These are phyloP conservation scores for Hortaea sp. DNA, from an alignment of 2,329 filamentous ascomycete genomes.

Conservation along the genomic window DNA sequence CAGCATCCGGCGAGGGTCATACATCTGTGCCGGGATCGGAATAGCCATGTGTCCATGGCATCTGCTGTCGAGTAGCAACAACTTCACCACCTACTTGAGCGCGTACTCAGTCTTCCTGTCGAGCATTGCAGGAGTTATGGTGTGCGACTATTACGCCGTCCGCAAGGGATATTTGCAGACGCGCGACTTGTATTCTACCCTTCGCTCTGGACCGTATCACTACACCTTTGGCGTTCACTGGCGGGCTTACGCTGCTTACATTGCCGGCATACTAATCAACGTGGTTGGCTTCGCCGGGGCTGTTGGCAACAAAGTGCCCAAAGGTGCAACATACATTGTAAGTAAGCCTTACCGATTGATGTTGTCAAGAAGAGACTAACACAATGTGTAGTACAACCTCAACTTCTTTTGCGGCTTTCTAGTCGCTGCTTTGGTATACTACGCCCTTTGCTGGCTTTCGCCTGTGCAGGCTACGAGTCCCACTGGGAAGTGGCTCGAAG, in stretches of 20 bases:
- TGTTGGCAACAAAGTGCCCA: slow-evolving; percentile 60
- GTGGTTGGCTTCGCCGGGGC: slow-evolving; percentile 85
- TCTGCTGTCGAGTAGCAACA: slow-evolving; percentile 62
- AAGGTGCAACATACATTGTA: slow-evolving; percentile 59
- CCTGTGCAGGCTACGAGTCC: slow-evolving; percentile 67
- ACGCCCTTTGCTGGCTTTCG: slow-evolving; percentile 54
- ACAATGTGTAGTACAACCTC: slow-evolving; percentile 29
- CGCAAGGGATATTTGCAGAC: slow-evolving; percentile 72
- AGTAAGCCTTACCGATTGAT: background rate
- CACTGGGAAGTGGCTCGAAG: slow-evolving; percentile 57
- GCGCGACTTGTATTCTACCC: slow-evolving; percentile 67
- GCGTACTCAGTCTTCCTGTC: slow-evolving; percentile 92
- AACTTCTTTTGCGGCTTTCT: slow-evolving; percentile 86
- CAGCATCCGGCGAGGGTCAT: slow-evolving; percentile 74
- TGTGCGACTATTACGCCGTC: slow-evolving; percentile 79
- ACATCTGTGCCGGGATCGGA: slow-evolving; percentile 70
- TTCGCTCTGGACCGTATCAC: slow-evolving; percentile 59
- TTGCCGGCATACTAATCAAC: slow-evolving; percentile 76
- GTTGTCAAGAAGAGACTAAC: background rate
- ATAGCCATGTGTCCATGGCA: slow-evolving; percentile 83
- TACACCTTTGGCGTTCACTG: slow-evolving; percentile 66
- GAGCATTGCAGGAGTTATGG: slow-evolving; percentile 84
- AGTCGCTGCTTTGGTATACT: slow-evolving; percentile 58
- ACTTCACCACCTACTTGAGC: slow-evolving; percentile 84
- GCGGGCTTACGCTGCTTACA: slow-evolving; percentile 74